Evolutionary conservation across 805 yeast species (phyloP).

Genomic region (Candida endomychidarum): DNA sequence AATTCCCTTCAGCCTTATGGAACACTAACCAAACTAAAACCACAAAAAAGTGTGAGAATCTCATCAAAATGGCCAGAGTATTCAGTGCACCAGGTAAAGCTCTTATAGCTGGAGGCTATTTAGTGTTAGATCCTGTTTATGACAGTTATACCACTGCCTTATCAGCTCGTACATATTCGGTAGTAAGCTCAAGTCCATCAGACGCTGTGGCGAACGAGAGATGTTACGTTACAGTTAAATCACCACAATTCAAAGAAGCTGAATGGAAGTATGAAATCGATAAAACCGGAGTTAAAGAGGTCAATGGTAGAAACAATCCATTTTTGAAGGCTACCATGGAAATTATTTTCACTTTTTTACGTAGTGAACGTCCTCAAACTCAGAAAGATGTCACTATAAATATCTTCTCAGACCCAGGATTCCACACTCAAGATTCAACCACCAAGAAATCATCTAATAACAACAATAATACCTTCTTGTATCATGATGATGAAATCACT

Average conservation of each 20-base stretch:
- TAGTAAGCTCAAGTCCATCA: constrained; percentile 28
- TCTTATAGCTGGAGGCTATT: constrained; percentile 88
- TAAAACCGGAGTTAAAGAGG: constrained; percentile 20
- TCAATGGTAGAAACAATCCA: constrained; percentile 54
- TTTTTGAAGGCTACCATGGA: constrained; percentile 66
- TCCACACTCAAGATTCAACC: constrained; percentile 72
- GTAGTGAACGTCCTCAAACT: no score
- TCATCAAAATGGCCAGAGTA: constrained; percentile 28
- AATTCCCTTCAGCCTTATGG: no score
- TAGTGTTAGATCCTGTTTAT: constrained; percentile 79
- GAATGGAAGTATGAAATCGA: constrained; percentile 58
- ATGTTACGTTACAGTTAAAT: constrained; percentile 44
- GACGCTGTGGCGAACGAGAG: neutral
- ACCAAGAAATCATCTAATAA: constrained; percentile 30
- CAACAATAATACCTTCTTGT: constrained; percentile 48
- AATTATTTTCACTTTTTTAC: constrained; percentile 54
- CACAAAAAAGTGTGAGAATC: neutral
- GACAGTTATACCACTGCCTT: constrained; percentile 81
- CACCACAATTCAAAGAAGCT: constrained; percentile 77
- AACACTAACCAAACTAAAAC: no score
- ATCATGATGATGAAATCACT: constrained; percentile 58
- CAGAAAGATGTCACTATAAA: constrained; percentile 42
- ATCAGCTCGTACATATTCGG: constrained; percentile 86
- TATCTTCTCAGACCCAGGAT: constrained; percentile 82
- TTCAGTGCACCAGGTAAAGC: constrained; percentile 98